phyloP scores from a whole-genome alignment of 2,329 filamentous ascomycete genomes.

The Aspergillus brunneoviolaceus region DNA sequence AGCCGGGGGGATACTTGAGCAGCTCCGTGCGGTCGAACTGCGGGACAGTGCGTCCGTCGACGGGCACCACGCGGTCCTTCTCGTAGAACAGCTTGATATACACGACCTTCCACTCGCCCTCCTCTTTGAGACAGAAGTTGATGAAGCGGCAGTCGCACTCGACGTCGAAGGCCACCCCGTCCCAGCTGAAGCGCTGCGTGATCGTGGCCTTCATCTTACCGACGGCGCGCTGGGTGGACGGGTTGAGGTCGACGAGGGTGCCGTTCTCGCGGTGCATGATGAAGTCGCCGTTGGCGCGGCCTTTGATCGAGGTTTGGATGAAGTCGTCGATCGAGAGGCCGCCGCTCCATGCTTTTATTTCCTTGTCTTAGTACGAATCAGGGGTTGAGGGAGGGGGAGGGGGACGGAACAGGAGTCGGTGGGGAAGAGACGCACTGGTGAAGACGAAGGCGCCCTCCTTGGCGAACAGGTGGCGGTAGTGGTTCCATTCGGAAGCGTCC shows the following conservation, averaged over 20 bases:
- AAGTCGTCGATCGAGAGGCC: constrained; percentile 1
- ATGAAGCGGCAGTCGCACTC: constrained; percentile 7
- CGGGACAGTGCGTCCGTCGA: not conserved
- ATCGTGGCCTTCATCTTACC: constrained; percentile 6
- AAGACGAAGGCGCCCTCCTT: constrained; percentile 3
- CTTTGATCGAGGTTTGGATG: not conserved
- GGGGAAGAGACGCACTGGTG: not conserved
- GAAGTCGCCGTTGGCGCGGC: constrained; percentile 1
- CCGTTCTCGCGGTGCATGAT: constrained; percentile 7
- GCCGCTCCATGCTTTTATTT: not conserved
- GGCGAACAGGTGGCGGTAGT: not conserved
- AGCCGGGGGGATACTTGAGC: not conserved
- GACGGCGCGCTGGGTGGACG: not conserved
- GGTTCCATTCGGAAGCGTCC: constrained; percentile 4
- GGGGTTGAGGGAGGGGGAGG: too few species aligned
- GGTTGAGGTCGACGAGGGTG: constrained; percentile 4
- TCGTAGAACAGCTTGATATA: constrained; percentile 5
- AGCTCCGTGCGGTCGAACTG: not conserved
- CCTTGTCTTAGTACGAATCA: not conserved
- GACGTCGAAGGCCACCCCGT: not conserved
- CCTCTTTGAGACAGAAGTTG: not conserved
- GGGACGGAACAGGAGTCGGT: too few species aligned
- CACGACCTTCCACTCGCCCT: not conserved
- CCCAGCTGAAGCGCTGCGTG: constrained; percentile 2
- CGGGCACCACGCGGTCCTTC: not conserved